Base-by-base conservation (phyloP, 1,139 yeast genomes). In the Suhomyces bribrorum region DNA sequence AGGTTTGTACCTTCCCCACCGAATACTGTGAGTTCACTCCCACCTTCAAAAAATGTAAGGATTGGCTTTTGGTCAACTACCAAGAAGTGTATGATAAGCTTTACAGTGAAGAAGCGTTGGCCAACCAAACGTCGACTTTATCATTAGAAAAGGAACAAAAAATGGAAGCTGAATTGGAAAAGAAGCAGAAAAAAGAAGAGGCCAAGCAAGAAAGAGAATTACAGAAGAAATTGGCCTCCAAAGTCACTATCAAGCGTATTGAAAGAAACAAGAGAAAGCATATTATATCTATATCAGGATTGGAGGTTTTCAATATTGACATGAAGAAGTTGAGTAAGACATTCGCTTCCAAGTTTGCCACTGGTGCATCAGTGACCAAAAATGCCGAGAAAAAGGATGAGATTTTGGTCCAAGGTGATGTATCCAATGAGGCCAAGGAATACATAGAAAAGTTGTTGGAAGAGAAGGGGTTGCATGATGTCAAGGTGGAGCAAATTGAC, bases 1-100 rank as follows among this genome's bases (percentile, higher is more conserved):
- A 82, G 5, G 77, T 89, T 7, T 90, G 97, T 62, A 66, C 89
- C 1, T 83, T 79, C 56, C 97, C 97, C 12, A 92, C 92, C 2
- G 97, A 89, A 63, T 90, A 83, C 65, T 90, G 98, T 67, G 97
- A 90, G 59, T 90, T 89, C 59, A 95, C 96, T 11, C 86, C 86
- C 34, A 73, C 83, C 28, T 73, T 85, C 61, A 83, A 83, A 56
- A 79, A 88, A 57, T 90, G 98, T 66, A 86, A 84, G 53, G 81
- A 77, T 27, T 89, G 97, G 96, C 74, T 90, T 31, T 68, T 76
- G 43, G 78, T 75, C 30, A 69, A 72, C 37, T 73, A 88, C 50
- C 62, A 71, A 3, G 84, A 76, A 11, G 57, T 84, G 32, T 89
- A 62, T 56, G 68, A 75, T 33, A 61, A 73, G 48, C 64, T 87